Evolutionary conservation across 1,284 basidiomycete genomes (phyloP), one percentile per base, ranked within the genome.

Genomic region (Cutaneotrichosporon cyanovorans): DNA sequence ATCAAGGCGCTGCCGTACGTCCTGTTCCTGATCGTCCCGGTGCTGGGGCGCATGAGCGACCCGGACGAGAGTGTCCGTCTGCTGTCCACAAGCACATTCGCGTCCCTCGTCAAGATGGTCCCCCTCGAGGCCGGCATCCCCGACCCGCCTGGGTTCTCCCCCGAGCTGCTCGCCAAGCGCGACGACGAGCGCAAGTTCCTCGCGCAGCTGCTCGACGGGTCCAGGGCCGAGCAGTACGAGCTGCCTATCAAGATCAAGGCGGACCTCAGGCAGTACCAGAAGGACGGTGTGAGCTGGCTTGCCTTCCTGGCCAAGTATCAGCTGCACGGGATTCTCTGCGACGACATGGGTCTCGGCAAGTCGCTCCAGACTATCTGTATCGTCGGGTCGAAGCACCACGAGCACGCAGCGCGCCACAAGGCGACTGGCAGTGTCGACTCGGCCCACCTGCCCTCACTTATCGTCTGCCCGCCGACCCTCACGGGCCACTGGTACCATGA

Each of bases 401-500:
- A 99, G 70, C 82, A 93, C 10, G 77, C 79, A 7, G 76, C 85
- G 63, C 80, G 78, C 55, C 76, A 83, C 69, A 76, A 81, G 60
- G 75, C 79, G 51, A 85, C 83, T 5, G 72, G 80, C 36, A 81
- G 84, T 0, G 79, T 85, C 0, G 89, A 95, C 64, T 75, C 84
- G 11, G 79, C 86, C 20, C 91, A 88, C 63, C 75, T 98, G 25
- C 92, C 95, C 1, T 96, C 92, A 5, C 78, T 99, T 37, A 92
- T 99, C 55, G 76, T 98, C 46, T 99, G 95, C 63, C 95, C 95
- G 0, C 92, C 95, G 2, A 99, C 95, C 1, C 80, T 99, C 51
- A 87, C 88, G 0, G 93, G 95, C 6, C 95, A 99, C 65, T 99
- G 95, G 95, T 89, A 88, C 67, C 93, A 97, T 71, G 95, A 99